Base-by-base conservation (phyloP, 1,284 basidiomycete species). In the Hypsizygus ulmarius region DNA sequence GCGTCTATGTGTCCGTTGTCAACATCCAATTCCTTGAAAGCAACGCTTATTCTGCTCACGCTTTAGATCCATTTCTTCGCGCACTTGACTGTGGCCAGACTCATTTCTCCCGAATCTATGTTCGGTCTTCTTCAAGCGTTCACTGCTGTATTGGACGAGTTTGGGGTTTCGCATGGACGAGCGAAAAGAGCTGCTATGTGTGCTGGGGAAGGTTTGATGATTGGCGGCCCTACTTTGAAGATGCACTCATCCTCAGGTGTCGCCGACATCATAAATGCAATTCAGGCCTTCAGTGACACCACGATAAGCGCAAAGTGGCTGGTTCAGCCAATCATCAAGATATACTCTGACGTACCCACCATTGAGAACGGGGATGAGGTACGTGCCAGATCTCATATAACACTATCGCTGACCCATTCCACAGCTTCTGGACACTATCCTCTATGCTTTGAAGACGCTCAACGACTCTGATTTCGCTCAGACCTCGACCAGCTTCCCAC, bases 61-160 rank as follows among this genome's bases (percentile, higher is more conserved):
- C 27, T 10, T 49, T 59, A 95, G 91, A 84, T 95, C 15, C 89
- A 93, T 58, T 90, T 97, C 65, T 95, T 97, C 60, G 87, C 93
- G 0, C 88, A 93, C 59, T 69, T 96, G 35, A 85, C 90, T 25
- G 75, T 86, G 27, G 79, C 90, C 9, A 78, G 81, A 42, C 72
- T 96, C 1, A 78, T 97, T 42, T 82, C 87, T 2, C 67, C 83
- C 0, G 75, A 82, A 11, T 93, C 92, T 3, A 77, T 97, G 71
- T 73, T 87, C 38, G 76, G 81, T 5, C 79, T 94, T 9, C 75
- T 96, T 19, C 81, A 84, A 52, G 87, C 90, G 0, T 90, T 96
- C 57, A 83, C 86, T 2, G 77, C 84, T 0, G 93, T 96, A 2
- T 70, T 97, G 19, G 90, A 93, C 56, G 93, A 96, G 63, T 91